Base-by-base conservation (phyloP, 352 stramenopile species). In the Pythium pyrilobum region DNA sequence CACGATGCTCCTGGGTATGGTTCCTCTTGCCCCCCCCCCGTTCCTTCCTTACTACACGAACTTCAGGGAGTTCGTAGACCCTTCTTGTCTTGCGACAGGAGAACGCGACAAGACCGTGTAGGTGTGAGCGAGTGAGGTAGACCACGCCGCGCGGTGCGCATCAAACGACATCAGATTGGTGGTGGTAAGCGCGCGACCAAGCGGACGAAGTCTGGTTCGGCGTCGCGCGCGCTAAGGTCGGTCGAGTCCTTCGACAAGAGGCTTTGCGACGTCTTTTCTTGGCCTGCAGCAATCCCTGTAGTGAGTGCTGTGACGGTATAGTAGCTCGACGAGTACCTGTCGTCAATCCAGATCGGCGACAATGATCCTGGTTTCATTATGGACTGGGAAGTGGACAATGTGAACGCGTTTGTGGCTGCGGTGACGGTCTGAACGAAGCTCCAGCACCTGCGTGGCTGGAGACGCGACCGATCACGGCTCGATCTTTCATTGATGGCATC, bases 171-270 rank as follows among this genome's bases (percentile, higher is more conserved):
- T 24, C 15, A 9, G 13, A 47, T 24, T 9, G 25, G 24, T 33
- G 24, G n/a, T n/a, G n/a, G n/a, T n/a, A n/a, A n/a, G n/a, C n/a
- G 41, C 33, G 15, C 36, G 34, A 24, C 20, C 27, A 39, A 38
- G 43, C 43, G 40, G 27, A 59, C 62, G 50, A 60, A 62, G 39
- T 55, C 51, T 12, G 29, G 37, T 56, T 41, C 51, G 28, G 20
- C 37, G 32, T 56, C 51, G n/a, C 55, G 34, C 16, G 54, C 42
- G 53, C 40, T 27, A 49, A 56, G 28, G 43, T 56, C 61, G 50
- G 55, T 23, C 48, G 54, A 53, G 0, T 52, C 39, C 21, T 67
- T 67, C 49, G 49, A 47, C 37, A 25, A 56, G 49, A 56, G 49
- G 49, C 49, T 56, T 7, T 37, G 39, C 49, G 31, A 39, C 28